phyloP scores from a whole-genome alignment of 2,329 filamentous ascomycete genomes.

The Paraphaeosphaeria minitans region DNA sequence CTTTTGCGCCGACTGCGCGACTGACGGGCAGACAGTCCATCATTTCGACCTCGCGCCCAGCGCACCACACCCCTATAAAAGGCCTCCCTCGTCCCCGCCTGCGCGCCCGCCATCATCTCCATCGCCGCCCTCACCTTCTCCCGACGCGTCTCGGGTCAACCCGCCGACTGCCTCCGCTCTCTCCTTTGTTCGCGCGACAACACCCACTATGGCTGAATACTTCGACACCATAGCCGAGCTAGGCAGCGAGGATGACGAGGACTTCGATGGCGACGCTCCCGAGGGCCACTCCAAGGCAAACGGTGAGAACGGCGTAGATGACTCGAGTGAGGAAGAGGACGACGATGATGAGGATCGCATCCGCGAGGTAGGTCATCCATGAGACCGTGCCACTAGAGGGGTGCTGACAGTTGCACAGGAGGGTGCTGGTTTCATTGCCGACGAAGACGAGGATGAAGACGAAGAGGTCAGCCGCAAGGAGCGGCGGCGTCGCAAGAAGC shows the following conservation, averaged over 20 bases:
- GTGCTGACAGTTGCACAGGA: conserved; percentile 60
- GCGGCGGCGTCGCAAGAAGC: conserved; percentile 74
- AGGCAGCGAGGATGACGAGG: conserved; percentile 61
- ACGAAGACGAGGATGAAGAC: conserved; percentile 80
- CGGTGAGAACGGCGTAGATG: conserved; percentile 39
- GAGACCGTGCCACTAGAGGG: neutral
- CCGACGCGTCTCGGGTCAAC: conserved; percentile 7
- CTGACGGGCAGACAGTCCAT: conserved; percentile 3
- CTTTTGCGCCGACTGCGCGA: conserved; percentile 18
- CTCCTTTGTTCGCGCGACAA: conserved; percentile 30
- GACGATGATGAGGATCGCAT: conserved; percentile 47
- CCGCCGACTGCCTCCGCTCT: conserved; percentile 26
- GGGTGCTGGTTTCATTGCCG: conserved; percentile 93
- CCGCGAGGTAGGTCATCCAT: conserved; percentile 31
- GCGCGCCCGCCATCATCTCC: conserved; percentile 10
- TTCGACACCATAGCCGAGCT: conserved; percentile 86
- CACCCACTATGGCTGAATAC: conserved; percentile 58
- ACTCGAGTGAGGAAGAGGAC: conserved; percentile 49
- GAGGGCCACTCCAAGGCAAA: conserved; percentile 31
- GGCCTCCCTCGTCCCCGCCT: neutral
- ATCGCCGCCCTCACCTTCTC: conserved; percentile 6
- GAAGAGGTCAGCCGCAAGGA: conserved; percentile 55
- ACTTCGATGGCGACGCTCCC: conserved; percentile 41
- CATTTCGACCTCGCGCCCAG: neutral
- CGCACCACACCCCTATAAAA: neutral